Percentiles rank a stretch among this genome's conserved stretches.
Conservation (phyloP, 208 protist genomes). For the Angomonas deanei region DNA sequence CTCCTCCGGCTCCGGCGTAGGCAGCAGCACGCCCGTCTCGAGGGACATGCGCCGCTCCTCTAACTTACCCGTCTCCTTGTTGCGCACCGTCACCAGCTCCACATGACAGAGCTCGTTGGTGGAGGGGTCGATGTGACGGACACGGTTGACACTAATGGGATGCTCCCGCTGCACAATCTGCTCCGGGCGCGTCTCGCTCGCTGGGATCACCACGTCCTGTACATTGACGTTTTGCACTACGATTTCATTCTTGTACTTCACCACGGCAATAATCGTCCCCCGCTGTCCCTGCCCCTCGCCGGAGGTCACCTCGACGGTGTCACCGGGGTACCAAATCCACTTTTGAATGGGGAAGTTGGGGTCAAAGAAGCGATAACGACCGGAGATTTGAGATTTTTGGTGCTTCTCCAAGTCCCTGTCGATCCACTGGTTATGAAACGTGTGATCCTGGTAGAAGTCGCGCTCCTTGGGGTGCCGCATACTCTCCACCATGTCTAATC, state of each 20-base stretch:
- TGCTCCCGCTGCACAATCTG: constrained; percentile 85
- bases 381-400: constrained; percentile 46
- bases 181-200: constrained; percentile 73
- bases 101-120: constrained; percentile 70
- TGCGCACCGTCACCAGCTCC: constrained; percentile 74
- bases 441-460: constrained; percentile 91
- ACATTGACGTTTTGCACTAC: constrained; percentile 88
- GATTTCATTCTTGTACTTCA: constrained; percentile 89
- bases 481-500: constrained; percentile 71
- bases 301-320: constrained; percentile 72
- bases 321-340: constrained; percentile 87
- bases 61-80: constrained; percentile 61
- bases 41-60: constrained; percentile 77
- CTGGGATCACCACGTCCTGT: constrained; percentile 82
- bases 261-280: constrained; percentile 76
- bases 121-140: constrained; percentile 78
- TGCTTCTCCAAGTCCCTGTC: constrained; percentile 64
- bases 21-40: constrained; percentile 69
- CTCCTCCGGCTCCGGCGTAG: constrained; percentile 54
- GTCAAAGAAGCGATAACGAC: constrained; percentile 60
- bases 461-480: constrained; percentile 82
- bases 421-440: constrained; percentile 89
- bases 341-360: constrained; percentile 53
- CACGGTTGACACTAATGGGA: constrained; percentile 64
- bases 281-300: constrained; percentile 77